Evolutionary conservation across 2,329 filamentous ascomycete genomes (phyloP), one percentile per base, ranked within the genome.

Genomic region (Claviceps humidiphila): DNA sequence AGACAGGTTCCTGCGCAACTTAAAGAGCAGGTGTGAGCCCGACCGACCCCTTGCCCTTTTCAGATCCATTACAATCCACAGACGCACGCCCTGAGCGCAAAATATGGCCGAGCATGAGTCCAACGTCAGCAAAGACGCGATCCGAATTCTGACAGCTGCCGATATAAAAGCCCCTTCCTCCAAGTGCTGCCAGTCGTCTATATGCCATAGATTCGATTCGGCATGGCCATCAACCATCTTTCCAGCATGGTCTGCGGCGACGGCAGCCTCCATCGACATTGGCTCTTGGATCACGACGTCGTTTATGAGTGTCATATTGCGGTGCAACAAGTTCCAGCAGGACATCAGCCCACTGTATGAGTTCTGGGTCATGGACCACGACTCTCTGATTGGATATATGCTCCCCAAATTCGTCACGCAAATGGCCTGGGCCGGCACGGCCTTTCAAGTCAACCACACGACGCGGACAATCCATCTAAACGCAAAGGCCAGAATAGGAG

Each of bases 301-400:
- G 7, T 61, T 62, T 14, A 49, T 52, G 38, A 48, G 59, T 26
- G 61, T 63, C 17, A 53, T 63, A 22, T 39, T 53, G 13, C 55
- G 51, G 26, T 60, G 59, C 58, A 63, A 63, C 55, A 63, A 63
- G 46, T 48, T 52, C 9, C 34, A 61, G n/a, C 54, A 54, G 22
- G 34, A 58, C 14, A 38, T 54, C n/a, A 46, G 46, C 8, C 43
- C 34, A n/a, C 53, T 59, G 38, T 63, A 59, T 58, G 53, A 58
- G 17, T 62, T 63, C 46, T 52, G 38, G 34, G 40, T 63, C 30
- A 45, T 59, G 16, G 55, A 60, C 45, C 56, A 59, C 40, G 50
- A 54, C 2, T 45, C 45, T 5, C 60, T 58, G 0, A 54, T 63
- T 3, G 61, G 61, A 20, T 62, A 62, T 50, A 62, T 63, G 57